Evolutionary conservation across 2,329 filamentous ascomycete species (phyloP).

Genomic region (Rosellinia necatrix): DNA sequence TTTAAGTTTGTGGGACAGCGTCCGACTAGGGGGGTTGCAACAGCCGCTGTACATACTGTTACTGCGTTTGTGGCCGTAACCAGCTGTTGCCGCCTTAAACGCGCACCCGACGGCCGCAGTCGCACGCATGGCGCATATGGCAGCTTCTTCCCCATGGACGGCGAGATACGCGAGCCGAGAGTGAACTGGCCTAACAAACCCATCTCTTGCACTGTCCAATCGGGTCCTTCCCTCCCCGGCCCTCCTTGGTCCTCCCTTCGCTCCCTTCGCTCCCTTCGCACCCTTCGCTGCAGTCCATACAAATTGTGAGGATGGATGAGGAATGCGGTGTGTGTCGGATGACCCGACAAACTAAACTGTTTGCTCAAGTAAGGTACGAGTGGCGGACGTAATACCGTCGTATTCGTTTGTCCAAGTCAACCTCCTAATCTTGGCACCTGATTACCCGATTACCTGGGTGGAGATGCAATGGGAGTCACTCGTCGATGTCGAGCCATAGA

Average conservation of each 20-base stretch:
- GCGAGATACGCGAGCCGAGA: conserved; percentile 6
- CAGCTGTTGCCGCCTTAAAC: conserved; percentile 22
- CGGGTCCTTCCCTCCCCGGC: not conserved
- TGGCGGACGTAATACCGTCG: too few relatives aligned
- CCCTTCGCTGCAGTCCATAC: too few relatives aligned
- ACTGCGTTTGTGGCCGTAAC: conserved; percentile 14
- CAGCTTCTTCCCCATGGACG: conserved; percentile 3
- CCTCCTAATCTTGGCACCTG: not conserved
- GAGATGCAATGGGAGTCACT: conserved; percentile 1
- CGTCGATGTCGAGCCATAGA: not conserved
- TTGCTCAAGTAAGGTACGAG: not conserved
- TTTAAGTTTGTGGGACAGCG: conserved; percentile 1
- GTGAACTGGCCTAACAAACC: conserved; percentile 9
- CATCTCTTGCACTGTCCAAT: conserved; percentile 12
- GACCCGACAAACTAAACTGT: not conserved
- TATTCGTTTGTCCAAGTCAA: not conserved
- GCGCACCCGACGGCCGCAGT: not conserved
- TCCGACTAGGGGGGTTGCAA: not conserved
- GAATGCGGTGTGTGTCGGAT: too few relatives aligned
- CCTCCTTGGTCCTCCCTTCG: not conserved
- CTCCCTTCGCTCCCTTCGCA: not conserved
- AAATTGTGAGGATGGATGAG: too few relatives aligned
- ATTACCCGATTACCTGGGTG: too few relatives aligned
- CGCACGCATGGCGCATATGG: conserved; percentile 12
- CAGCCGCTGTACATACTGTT: conserved; percentile 13